Percentiles rank a stretch among this genome's conserved stretches.
phyloP scores from a whole-genome alignment of 2,329 filamentous ascomycete species.

The Coniochaeta pulveracea region DNA sequence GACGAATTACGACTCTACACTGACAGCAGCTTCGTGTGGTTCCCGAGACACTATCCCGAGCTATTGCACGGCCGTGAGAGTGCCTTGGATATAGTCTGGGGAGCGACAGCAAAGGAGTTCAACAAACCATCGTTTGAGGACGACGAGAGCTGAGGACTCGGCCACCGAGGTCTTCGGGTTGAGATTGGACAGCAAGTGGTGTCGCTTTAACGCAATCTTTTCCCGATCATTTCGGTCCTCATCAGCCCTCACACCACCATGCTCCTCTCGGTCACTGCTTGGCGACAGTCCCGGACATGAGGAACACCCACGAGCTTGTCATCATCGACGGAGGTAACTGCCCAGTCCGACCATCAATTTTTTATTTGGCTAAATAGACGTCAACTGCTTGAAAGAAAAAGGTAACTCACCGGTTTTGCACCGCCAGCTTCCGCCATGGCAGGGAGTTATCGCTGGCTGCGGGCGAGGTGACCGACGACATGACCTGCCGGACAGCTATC shows the following conservation, averaged over 20 bases:
- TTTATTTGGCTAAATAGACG: neutral
- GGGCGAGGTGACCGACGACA: neutral
- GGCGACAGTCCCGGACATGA: too few species aligned
- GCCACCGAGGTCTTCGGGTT: neutral
- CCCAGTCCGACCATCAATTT: neutral
- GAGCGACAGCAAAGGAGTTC: neutral
- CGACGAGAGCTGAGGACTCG: neutral
- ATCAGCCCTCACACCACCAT: neutral
- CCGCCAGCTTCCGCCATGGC: too few species aligned
- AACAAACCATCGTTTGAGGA: neutral
- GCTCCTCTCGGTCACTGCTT: neutral
- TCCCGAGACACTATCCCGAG: neutral
- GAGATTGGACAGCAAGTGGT: neutral
- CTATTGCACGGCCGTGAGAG: neutral
- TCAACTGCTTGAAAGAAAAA: neutral
- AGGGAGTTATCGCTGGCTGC: too few species aligned
- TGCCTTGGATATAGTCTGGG: neutral
- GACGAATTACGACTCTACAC: neutral
- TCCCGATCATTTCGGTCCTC: neutral
- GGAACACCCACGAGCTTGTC: neutral
- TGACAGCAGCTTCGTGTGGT: neutral
- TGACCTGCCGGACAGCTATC: neutral
- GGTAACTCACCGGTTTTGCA: too few species aligned
- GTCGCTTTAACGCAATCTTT: neutral
- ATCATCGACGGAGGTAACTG: neutral